Conservation (phyloP, 495 filamentous ascomycete genomes). For the Daldinia vernicosa region DNA sequence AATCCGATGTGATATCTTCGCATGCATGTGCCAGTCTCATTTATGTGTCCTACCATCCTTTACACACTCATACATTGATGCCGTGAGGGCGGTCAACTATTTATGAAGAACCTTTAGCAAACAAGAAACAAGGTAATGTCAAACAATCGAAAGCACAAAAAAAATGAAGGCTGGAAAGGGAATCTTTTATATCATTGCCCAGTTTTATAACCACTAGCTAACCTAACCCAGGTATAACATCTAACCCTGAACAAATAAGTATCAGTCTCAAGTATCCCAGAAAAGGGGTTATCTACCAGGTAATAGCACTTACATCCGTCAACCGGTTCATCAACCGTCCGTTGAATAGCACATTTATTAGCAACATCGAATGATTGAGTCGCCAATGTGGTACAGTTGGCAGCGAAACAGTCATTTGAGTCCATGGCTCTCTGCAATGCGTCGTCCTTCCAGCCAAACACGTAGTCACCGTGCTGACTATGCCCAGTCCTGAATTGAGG, state of each 20-base stretch:
- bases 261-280: not conserved
- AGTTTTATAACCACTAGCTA: not conserved
- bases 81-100: not conserved
- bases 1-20: slow-evolving; percentile 17
- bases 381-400: slow-evolving; percentile 46
- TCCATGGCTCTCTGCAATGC: slow-evolving; percentile 56
- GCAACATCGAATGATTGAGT: slow-evolving; percentile 43
- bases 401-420: slow-evolving; percentile 48
- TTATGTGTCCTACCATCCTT: not conserved
- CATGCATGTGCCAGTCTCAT: not conserved
- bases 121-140: not conserved
- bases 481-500: slow-evolving; percentile 45
- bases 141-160: not conserved
- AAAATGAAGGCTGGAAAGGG: not conserved
- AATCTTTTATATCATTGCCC: not conserved
- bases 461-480: slow-evolving; percentile 57
- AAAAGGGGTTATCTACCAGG: not conserved
- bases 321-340: slow-evolving; percentile 48
- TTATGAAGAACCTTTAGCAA: not conserved
- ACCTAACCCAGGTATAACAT: slow-evolving; percentile 11
- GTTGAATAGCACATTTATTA: slow-evolving; percentile 49
- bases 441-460: slow-evolving; percentile 56
- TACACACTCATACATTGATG: not conserved
- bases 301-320: slow-evolving; percentile 50
- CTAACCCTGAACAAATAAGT: slow-evolving; percentile 14